Evolutionary conservation across 2,329 filamentous ascomycete species (phyloP), one percentile per base, ranked within the genome.

Genomic region (Arachnomyces sp.): DNA sequence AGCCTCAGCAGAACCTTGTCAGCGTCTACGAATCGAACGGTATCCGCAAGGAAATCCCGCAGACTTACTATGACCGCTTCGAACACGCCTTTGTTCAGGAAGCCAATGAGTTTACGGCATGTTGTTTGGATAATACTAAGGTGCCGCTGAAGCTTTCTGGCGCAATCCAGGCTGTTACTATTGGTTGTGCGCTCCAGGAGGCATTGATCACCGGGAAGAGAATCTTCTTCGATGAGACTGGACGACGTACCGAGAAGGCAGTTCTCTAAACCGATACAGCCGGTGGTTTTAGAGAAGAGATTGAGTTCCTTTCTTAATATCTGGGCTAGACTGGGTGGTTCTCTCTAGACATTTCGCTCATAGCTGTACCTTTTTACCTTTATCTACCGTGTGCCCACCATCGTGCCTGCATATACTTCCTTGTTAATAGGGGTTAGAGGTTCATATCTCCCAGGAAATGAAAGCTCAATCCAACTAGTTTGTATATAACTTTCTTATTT

Each of bases 41-140:
- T 3, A 68, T 82, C 16, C 64, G 71, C 9, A 66, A 74, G 28
- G 74, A 81, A 56, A 72, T 81, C n/a, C 75, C 77, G 1, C 62
- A 67, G 31, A 68, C 76, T 47, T 82, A 80, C 55, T 81, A 77
- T 53, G 78, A 73, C 31, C 63, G 78, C 0, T 82, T 82, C 51
- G 68, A 75, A 47, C 60, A 74, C 17, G 78, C 79, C 0, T 82
- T 82, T 53, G 71, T 78, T n/a, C 71, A 62, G 9, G 77, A 83
- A 59, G 72, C 73, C 4, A 74, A 77, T 42, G 76, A 81, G 58
- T 82, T 82, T 47, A 76, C 76, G 0, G 73, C 70, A 9, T 67
- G 65, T 12, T 74, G 76, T 42, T 57, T 82, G 38, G 74, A 82
- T 45, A 60, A 73, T 46, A 73, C 60, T 13, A 58, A 66, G 11